Conservation (phyloP, 164 flowering plant species). For the Kalanchoe fedtschenkoi region DNA sequence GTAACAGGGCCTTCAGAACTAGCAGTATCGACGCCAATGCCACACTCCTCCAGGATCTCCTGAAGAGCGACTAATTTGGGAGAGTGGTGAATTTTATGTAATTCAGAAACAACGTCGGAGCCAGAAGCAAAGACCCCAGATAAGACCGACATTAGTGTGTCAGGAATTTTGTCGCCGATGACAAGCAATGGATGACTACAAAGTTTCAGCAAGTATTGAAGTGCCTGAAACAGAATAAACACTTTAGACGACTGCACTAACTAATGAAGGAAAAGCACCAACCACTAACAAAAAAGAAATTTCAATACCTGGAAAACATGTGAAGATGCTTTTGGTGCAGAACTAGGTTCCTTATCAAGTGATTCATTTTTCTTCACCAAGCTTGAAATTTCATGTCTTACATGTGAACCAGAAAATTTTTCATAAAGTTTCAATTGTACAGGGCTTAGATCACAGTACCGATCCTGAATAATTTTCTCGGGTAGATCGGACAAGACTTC, state of each 20-base stretch:
- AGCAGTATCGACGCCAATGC: conserved; percentile 76
- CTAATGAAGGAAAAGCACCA: background rate
- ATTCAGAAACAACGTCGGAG: conserved; percentile 50
- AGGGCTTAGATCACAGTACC: conserved; percentile 91
- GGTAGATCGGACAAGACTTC: conserved; percentile 96
- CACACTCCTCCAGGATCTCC: conserved; percentile 98
- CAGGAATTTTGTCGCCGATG: conserved; percentile 55
- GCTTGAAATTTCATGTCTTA: conserved; percentile 61
- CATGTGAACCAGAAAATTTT: conserved; percentile 87
- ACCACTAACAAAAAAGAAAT: background rate
- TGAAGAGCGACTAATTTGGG: conserved; percentile 93
- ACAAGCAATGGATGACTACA: conserved; percentile 99
- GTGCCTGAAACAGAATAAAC: conserved; percentile 49
- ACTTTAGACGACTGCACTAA: background rate
- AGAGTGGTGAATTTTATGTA: conserved; percentile 79
- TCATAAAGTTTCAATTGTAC: conserved; percentile 87
- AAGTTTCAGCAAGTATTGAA: conserved; percentile 91
- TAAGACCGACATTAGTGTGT: conserved; percentile 28
- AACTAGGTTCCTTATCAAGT: conserved; percentile 26
- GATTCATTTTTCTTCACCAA: conserved; percentile 45
- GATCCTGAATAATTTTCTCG: conserved; percentile 94
- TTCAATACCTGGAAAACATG: conserved; percentile 87
- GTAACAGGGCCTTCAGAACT: conserved; percentile 45
- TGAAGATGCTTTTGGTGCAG: conserved; percentile 68
- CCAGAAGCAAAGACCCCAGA: conserved; percentile 47